Evolutionary conservation across 1,284 basidiomycete genomes (phyloP).

Genomic region (Athelia psychrophila): DNA sequence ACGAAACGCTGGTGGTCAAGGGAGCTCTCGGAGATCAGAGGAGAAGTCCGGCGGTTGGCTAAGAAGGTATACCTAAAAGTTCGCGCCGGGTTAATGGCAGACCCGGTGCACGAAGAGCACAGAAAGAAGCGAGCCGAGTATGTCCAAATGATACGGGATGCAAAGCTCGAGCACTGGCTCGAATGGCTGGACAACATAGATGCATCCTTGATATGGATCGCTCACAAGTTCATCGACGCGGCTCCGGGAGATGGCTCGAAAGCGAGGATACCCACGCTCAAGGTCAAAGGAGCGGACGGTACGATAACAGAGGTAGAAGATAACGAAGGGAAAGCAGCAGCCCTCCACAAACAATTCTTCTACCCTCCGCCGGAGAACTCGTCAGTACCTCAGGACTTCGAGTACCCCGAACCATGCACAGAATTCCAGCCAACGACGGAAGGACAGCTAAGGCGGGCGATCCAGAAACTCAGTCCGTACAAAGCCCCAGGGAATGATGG

Average conservation of each 20-base stretch:
- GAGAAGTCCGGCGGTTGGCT: neutral
- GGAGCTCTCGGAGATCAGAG: slow-evolving; percentile 1
- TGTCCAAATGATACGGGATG: neutral
- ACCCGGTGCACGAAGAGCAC: neutral
- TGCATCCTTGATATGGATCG: neutral
- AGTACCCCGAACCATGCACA: neutral
- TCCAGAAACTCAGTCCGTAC: slow-evolving; percentile 16
- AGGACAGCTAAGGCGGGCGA: neutral
- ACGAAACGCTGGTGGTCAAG: slow-evolving; percentile 9
- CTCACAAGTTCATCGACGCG: neutral
- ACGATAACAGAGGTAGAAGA: neutral
- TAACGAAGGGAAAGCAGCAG: neutral
- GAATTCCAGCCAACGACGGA: neutral
- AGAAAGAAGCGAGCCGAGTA: neutral
- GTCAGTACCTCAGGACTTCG: neutral
- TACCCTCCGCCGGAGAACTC: neutral
- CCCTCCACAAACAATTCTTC: neutral
- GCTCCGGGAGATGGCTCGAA: neutral
- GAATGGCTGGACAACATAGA: neutral
- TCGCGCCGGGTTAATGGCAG: neutral
- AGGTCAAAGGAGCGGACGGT: neutral
- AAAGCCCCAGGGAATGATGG: slow-evolving; percentile 35
- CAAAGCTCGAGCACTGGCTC: neutral
- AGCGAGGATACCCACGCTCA: neutral
- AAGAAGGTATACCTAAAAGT: neutral